Evolutionary conservation across 495 filamentous ascomycete species (phyloP), one percentile per base, ranked within the genome.

Genomic region (Cercophora scortea): DNA sequence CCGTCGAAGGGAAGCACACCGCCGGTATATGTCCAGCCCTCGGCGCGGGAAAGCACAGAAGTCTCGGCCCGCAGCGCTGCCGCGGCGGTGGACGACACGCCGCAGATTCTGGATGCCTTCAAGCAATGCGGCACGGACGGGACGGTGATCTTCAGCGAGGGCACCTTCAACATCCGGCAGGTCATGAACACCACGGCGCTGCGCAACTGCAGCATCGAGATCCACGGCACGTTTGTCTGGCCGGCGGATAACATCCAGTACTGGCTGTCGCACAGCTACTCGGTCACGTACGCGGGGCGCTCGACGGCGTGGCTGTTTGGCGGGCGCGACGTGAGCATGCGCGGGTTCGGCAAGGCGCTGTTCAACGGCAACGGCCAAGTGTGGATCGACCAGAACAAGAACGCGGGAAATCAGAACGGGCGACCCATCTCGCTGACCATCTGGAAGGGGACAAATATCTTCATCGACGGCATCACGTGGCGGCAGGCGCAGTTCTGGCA

Each of bases 401-500:
- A 63, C 13, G 42, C 40, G 6, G 59, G 59, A 40, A 74, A 74
- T 38, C 57, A 62, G 51, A 58, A 61, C 19, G 71, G 71, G 16
- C 53, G 71, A 40, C 71, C 71, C 13, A 74, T 74, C 47, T 61
- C 53, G 12, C 51, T 72, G 42, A 74, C 69, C 1, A 55, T 71
- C n/a, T 71, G 70, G 67, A 47, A 59, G 11, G 70, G 54, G n/a
- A 71, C 61, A 19, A 71, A 73, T 39, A 60, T 73, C 18, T 50
- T 65, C 0, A 58, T 73, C 36, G 71, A 73, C 44, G 71, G 71
- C 1, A 72, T 73, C 48, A 67, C 62, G 1, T 73, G 69, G 69
- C 58, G 59, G 19, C 65, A 68, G 60, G 54, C 56, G 41, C 69
- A 73, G 51, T 73, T 73, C 57, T 73, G 71, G 71, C 71, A 73